These are phyloP conservation scores for Lentinula boryana DNA, from an alignment of 768 basidiomycete species.

Conservation along the genomic window DNA sequence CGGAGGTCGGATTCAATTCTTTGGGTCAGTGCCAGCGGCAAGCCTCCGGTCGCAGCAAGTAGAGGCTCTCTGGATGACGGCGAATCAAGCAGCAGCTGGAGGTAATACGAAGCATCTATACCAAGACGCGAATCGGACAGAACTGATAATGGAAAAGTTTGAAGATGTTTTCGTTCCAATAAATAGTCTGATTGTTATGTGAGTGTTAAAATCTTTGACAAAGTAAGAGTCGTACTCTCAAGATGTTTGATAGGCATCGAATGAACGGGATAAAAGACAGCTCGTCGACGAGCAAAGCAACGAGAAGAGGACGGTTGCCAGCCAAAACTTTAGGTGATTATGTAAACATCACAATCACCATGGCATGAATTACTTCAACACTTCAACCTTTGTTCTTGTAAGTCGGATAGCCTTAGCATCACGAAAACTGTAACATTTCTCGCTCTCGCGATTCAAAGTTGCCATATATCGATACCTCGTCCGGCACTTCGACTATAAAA, in stretches of 20 bases:
- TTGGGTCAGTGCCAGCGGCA: conserved; percentile 81
- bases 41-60: conserved; percentile 90
- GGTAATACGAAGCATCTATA: conserved; percentile 92
- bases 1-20: conserved; percentile 92
- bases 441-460: too few relatives aligned
- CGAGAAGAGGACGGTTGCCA: not conserved
- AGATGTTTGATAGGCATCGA: conserved; percentile 80
- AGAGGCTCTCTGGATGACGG: conserved; percentile 83
- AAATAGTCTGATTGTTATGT: conserved; percentile 57
- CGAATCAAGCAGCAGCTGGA: conserved; percentile 70
- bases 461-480: too few relatives aligned
- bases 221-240: conserved; percentile 51
- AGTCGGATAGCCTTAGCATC: too few relatives aligned
- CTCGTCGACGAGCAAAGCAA: conserved; percentile 4
- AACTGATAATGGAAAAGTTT: conserved; percentile 72
- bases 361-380: too few relatives aligned
- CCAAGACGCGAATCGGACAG: conserved; percentile 91
- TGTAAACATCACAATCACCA: not conserved
- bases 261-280: not conserved
- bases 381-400: too few relatives aligned
- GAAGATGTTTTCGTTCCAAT: conserved; percentile 81
- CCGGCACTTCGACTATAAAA: too few relatives aligned
- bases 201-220: conserved; percentile 11
- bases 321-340: not conserved
- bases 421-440: too few relatives aligned